phyloP scores from a whole-genome alignment of 2,329 filamentous ascomycete genomes.

The Pestalotiopsis sp. region DNA sequence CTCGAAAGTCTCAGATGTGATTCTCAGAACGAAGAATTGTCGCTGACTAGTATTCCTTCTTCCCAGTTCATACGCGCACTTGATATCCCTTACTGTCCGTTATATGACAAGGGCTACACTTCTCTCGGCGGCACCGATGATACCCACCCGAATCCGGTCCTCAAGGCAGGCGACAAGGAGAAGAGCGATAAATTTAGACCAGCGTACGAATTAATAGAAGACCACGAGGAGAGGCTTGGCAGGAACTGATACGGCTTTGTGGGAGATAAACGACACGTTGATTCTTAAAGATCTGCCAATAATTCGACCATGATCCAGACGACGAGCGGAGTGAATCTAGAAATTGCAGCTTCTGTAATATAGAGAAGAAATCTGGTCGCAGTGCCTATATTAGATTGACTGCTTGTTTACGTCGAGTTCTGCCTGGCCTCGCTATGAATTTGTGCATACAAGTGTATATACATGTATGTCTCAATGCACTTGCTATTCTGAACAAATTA shows the following conservation, averaged over 20 bases:
- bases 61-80: constrained; percentile 75
- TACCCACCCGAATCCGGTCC: constrained; percentile 82
- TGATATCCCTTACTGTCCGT: constrained; percentile 76
- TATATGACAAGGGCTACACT: constrained; percentile 89
- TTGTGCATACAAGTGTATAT: too few species aligned
- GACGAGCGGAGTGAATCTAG: not conserved
- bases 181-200: constrained; percentile 54
- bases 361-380: not conserved
- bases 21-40: not conserved
- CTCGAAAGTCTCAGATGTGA: not conserved
- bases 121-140: constrained; percentile 88
- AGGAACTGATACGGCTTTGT: constrained; percentile 49
- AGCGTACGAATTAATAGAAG: constrained; percentile 73
- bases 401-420: not conserved
- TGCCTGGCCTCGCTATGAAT: too few species aligned
- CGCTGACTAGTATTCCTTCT: not conserved
- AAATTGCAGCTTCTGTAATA: not conserved
- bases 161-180: constrained; percentile 43
- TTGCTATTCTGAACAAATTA: too few species aligned
- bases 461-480: too few species aligned
- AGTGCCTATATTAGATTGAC: not conserved
- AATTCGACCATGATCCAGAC: not conserved
- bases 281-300: not conserved
- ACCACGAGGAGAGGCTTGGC: constrained; percentile 77
- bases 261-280: not conserved